These are phyloP conservation scores for Trichosporon inkin DNA, from an alignment of 1,284 basidiomycete genomes.

Conservation along the genomic window DNA sequence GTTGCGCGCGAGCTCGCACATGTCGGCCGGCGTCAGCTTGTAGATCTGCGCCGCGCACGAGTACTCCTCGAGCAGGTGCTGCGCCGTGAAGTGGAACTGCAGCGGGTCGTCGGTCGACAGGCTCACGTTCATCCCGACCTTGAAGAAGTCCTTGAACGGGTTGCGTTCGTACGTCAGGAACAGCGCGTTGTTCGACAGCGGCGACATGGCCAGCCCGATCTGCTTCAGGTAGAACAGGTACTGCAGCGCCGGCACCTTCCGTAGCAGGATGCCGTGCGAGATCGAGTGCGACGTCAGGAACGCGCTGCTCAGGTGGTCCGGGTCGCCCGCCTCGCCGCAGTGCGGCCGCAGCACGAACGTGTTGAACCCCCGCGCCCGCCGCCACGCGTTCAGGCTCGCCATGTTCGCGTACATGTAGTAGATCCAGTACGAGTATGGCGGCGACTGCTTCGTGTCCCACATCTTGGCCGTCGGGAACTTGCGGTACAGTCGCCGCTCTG, in stretches of 20 bases:
- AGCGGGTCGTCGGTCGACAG: constrained; percentile 67
- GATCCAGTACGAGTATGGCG: constrained; percentile 93
- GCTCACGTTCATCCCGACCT: constrained; percentile 91
- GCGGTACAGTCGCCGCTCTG: constrained; percentile 83
- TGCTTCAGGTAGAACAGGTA: constrained; percentile 96
- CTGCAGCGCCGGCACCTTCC: constrained; percentile 85
- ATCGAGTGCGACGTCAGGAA: constrained; percentile 97
- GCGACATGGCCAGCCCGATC: constrained; percentile 97
- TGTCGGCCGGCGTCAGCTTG: constrained; percentile 68
- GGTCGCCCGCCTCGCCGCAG: constrained; percentile 96
- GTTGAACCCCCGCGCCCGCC: constrained; percentile 81
- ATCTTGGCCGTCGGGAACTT: constrained; percentile 92
- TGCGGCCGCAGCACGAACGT: constrained; percentile 97
- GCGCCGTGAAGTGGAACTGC: constrained; percentile 96
- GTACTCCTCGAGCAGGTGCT: constrained; percentile 92
- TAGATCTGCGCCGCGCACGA: constrained; percentile 96
- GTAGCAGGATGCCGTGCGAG: constrained; percentile 93
- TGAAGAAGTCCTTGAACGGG: constrained; percentile 95
- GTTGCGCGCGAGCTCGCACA: constrained; percentile 88
- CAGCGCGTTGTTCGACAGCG: constrained; percentile 93
- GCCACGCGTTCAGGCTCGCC: constrained; percentile 90
- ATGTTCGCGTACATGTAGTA: constrained; percentile 99
- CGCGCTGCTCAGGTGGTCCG: constrained; percentile 92
- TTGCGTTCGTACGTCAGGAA: constrained; percentile 96
- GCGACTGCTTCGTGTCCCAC: constrained; percentile 86